phyloP scores from a whole-genome alignment of 2,329 filamentous ascomycete species.

The Diaporthe batatas region DNA sequence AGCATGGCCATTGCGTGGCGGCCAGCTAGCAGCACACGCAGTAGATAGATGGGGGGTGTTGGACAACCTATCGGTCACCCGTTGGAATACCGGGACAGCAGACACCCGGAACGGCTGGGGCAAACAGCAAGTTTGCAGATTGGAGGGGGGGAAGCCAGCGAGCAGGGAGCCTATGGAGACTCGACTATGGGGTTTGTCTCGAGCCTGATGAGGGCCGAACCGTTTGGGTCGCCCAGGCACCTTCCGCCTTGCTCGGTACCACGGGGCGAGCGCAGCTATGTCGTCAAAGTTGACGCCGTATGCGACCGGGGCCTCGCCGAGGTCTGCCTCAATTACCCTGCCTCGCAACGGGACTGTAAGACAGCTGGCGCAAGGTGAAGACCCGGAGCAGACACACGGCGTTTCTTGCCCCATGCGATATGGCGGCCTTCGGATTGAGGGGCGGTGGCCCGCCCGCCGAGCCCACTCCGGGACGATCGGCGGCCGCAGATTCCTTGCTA shows the following conservation, averaged over 20 bases:
- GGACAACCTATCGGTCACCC: slow-evolving; percentile 1
- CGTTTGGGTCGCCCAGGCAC: slow-evolving; percentile 22
- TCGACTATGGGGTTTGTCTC: neutral
- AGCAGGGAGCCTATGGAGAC: slow-evolving; percentile 17
- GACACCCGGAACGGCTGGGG: slow-evolving; percentile 27
- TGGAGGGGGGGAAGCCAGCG: neutral
- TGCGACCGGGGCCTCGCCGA: neutral
- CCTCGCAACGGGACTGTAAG: neutral
- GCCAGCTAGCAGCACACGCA: neutral
- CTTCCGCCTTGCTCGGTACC: slow-evolving; percentile 18
- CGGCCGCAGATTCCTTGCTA: slow-evolving; percentile 7
- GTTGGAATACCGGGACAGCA: slow-evolving; percentile 21
- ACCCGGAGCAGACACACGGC: neutral
- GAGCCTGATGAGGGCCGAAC: slow-evolving; percentile 6
- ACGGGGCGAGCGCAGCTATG: neutral
- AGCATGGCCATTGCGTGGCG: neutral
- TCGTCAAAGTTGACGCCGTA: slow-evolving; percentile 9
- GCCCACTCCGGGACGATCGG: slow-evolving; percentile 3
- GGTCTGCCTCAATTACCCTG: slow-evolving; percentile 6
- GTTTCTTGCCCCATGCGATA: neutral
- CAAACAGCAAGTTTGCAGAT: slow-evolving; percentile 14
- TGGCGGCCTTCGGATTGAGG: neutral
- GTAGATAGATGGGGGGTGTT: neutral
- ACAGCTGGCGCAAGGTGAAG: neutral
- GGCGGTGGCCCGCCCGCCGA: neutral